A percentile compares a stretch with the other conserved stretches of the same genome.
Conservation (phyloP, 225 moss, liverwort and hornwort genomes). For the Anthoceros angustus region DNA sequence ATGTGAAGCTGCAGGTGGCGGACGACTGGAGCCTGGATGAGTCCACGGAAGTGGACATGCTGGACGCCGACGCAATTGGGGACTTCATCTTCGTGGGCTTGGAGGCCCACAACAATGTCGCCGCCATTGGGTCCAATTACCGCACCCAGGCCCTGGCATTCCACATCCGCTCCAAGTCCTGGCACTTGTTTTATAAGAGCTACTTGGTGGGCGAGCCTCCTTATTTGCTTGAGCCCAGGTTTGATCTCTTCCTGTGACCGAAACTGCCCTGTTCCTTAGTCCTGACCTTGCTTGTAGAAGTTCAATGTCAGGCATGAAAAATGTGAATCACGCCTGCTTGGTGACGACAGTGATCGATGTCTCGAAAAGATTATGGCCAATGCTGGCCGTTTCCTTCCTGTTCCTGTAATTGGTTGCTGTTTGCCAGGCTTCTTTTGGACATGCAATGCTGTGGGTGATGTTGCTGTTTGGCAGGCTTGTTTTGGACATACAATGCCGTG, state of each 20-base stretch:
- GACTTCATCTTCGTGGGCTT: background rate
- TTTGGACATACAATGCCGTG: no score
- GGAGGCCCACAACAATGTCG: background rate
- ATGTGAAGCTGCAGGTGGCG: background rate
- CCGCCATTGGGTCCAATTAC: background rate
- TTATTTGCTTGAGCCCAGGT: background rate
- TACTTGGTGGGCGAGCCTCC: background rate
- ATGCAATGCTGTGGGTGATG: no score
- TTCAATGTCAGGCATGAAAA: background rate
- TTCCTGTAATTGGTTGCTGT: no score
- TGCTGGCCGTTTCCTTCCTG: no score
- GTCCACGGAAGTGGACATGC: background rate
- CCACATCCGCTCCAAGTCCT: background rate
- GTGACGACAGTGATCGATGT: no score
- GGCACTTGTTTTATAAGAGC: background rate
- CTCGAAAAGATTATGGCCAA: no score
- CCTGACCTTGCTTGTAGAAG: background rate
- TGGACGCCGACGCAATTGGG: background rate
- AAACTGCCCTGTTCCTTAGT: background rate
- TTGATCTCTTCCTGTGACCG: constrained; percentile 2
- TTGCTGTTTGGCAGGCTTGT: no score
- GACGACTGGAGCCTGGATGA: background rate
- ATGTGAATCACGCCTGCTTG: no score
- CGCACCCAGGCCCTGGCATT: background rate
- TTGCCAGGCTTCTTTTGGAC: no score